phyloP scores from a whole-genome alignment of 2,329 filamentous ascomycete genomes.

The Anisogramma anomala region DNA sequence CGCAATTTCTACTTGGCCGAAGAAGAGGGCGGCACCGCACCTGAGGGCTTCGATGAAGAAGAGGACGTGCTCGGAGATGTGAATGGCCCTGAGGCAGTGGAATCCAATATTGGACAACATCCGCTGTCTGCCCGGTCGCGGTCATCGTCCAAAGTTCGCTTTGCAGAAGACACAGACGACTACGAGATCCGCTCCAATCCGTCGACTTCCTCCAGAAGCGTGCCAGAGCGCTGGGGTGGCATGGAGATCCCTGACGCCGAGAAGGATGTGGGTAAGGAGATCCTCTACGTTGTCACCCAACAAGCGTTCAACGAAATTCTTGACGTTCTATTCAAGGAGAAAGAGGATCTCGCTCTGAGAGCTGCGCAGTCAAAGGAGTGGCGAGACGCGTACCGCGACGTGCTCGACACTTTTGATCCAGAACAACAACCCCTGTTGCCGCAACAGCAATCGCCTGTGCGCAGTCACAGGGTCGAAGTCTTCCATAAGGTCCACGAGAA shows the following conservation, averaged over 20 bases:
- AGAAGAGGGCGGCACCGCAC: constrained; percentile 62
- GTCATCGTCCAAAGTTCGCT: constrained; percentile 69
- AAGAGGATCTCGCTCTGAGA: constrained; percentile 64
- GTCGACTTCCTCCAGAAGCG: constrained; percentile 59
- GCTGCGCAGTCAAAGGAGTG: constrained; percentile 51
- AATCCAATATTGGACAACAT: constrained; percentile 31
- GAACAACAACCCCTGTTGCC: constrained; percentile 6
- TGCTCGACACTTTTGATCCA: constrained; percentile 33
- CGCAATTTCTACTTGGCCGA: constrained; percentile 75
- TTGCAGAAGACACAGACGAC: constrained; percentile 60
- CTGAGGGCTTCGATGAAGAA: constrained; percentile 50
- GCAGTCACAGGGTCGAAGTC: constrained; percentile 17
- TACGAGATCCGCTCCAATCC: constrained; percentile 60
- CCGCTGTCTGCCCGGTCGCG: constrained; percentile 45
- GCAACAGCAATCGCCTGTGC: constrained; percentile 13
- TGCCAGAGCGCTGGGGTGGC: constrained; percentile 64
- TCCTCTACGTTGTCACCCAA: constrained; percentile 83
- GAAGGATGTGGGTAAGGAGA: constrained; percentile 72
- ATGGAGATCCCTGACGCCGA: constrained; percentile 73
- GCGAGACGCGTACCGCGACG: constrained; percentile 44
- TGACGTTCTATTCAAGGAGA: constrained; percentile 70
- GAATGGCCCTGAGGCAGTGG: constrained; percentile 27
- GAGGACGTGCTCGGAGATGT: constrained; percentile 41
- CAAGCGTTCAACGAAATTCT: constrained; percentile 89
- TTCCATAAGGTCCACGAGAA: constrained; percentile 11